These are phyloP conservation scores for Pleomassaria siparia DNA, from an alignment of 2,329 filamentous ascomycete genomes.

Conservation along the genomic window DNA sequence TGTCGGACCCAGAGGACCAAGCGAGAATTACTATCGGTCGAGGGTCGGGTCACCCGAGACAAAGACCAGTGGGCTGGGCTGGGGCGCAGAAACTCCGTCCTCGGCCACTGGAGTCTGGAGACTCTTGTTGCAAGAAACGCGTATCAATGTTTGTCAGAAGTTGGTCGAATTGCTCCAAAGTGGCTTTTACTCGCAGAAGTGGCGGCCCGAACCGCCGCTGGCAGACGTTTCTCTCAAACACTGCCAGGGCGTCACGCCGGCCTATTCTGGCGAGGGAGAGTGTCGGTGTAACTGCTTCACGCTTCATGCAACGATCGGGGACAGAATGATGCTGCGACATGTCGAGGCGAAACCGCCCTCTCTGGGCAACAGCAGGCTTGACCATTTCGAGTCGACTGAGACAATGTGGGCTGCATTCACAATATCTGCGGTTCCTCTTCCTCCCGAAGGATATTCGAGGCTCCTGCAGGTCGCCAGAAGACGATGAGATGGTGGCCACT, in stretches of 20 bases:
- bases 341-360: neutral
- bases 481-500: conserved; percentile 25
- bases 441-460: conserved; percentile 31
- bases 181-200: conserved; percentile 12
- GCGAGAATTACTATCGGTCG: conserved; percentile 9
- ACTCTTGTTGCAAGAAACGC: no score
- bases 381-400: conserved; percentile 31
- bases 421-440: conserved; percentile 28
- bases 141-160: conserved; percentile 5
- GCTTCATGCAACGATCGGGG: neutral
- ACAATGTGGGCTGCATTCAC: conserved; percentile 26
- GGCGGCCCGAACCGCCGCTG: conserved; percentile 33
- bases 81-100: conserved; percentile 2
- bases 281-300: conserved; percentile 31
- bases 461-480: conserved; percentile 40
- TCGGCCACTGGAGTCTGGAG: conserved; percentile 5
- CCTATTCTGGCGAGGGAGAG: conserved; percentile 19
- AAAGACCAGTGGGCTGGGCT: conserved; percentile 14
- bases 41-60: conserved; percentile 16
- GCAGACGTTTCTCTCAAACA: conserved; percentile 24
- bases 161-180: neutral
- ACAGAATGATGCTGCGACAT: neutral
- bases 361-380: conserved; percentile 5
- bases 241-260: conserved; percentile 30
- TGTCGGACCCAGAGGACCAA: conserved; percentile 4